Conservation (phyloP, 176 grass and related monocot species). For the Aegilops bicornis region DNA sequence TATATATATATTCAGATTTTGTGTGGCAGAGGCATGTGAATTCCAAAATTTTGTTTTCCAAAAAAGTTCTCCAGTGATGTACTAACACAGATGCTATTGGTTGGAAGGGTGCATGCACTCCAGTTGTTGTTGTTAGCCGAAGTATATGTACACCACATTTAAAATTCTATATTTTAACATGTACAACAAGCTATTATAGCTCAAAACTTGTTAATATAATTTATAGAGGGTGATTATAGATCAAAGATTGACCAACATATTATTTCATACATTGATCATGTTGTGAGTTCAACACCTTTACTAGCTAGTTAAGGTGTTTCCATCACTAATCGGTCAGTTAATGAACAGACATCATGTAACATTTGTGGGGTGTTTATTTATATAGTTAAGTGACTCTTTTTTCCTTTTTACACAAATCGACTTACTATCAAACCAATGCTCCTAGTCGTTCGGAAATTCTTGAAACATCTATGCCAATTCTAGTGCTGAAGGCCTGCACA, state of each 20-base stretch:
- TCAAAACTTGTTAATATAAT: no score
- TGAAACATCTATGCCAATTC: not conserved
- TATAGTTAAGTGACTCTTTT: not conserved
- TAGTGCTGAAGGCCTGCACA: not conserved
- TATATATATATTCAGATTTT: no score
- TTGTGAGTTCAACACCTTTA: not conserved
- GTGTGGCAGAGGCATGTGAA: no score
- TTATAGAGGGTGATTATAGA: no score
- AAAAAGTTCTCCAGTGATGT: no score
- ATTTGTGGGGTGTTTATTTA: not conserved
- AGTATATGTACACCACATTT: no score
- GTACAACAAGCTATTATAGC: not conserved
- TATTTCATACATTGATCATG: not conserved
- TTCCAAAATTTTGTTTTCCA: not conserved
- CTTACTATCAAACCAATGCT: not conserved
- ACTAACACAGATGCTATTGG: no score
- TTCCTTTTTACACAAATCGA: not conserved
- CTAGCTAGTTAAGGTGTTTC: not conserved
- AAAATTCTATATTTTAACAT: not conserved
- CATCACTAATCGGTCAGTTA: not conserved
- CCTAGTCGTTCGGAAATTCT: not conserved
- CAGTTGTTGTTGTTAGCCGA: no score
- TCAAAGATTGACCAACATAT: no score
- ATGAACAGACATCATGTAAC: not conserved
- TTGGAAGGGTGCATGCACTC: no score